Evolutionary conservation across 176 grass and related monocot species (phyloP), one percentile per base, ranked within the genome.

Genomic region (Rhipidocladum racemiflorum): DNA sequence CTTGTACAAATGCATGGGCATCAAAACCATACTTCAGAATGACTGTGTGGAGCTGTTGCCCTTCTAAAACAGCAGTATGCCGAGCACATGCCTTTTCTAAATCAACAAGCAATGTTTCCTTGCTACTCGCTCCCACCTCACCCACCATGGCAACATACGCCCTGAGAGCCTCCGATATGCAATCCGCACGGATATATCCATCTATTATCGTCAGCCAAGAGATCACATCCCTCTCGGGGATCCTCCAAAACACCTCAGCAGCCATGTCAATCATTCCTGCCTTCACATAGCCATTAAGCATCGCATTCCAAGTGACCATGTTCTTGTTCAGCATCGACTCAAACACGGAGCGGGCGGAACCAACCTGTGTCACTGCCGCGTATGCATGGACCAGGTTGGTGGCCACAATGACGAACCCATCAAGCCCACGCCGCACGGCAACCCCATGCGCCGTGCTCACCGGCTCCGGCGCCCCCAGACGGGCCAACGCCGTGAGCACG

Each of bases 241-340:
- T 89, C 35, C 45, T 81, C 54, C 78, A 25, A 4, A 94, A 94
- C 7, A 89, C 34, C 18, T 91, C 84, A 9, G 3, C 66, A n/a
- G 89, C 92, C 50, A 74, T 83, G 6, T 73, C 46, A 29, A 91
- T 21, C 64, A 87, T 72, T 35, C 87, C 86, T 7, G 89, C 84
- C 81, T 94, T 91, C 27, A 84, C 71, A 45, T 91, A 94, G 4
- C 89, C 89, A 54, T 94, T 94, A 48, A 91, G 81, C 89, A 94
- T 87, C 13, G 55, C 77, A 24, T 94, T 94, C 92, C 92, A 94
- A 18, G 89, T 91, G 34, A 94, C 61, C 0, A 72, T 87, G 64
- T 85, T 91, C 87, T 34, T 91, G 38, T 75, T 12, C 0, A 45
- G 45, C 73, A 91, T 89, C 30, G 23, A 3, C 29, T 94, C 72